Base-by-base conservation (phyloP, 2,329 filamentous ascomycete genomes). In the Periconia sp. region DNA sequence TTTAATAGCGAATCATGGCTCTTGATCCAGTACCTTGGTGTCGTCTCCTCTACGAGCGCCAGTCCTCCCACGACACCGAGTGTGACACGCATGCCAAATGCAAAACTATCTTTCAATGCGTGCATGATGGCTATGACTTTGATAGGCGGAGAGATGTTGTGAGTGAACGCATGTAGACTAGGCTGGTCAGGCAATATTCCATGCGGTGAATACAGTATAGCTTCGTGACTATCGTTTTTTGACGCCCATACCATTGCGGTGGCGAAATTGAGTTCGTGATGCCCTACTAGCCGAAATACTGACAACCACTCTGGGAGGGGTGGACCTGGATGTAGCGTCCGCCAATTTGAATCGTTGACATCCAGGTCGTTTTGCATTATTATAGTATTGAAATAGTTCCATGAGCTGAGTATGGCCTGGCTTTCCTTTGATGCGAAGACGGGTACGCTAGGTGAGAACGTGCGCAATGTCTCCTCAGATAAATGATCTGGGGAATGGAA, bases 231-330 rank as follows among this genome's bases (percentile, higher is more conserved):
- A 33, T 43, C n/a, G 3, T 46, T 47, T 6, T 31, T n/a, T 1
- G 20, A 50, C 37, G 45, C 6, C 33, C 33, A 50, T 20, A 55
- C 35, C 17, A 56, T 31, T 1, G 41, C 49, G 15, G 40, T 59
- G 23, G 44, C 18, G 41, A 59, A 56, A 46, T 52, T 54, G 20
- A 59, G 54, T 11, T 49, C 45, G 40, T 51, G 48, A 37, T 56
- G 54, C 1, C 47, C 49, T 13, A 30, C 37, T 5, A 56, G 42
- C 20, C 56, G 54, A 42, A 56, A 56, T 1, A 54, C 1, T 7
- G 49, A 52, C 2, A 59, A 18, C n/a, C 51, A 56, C 5, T 23
- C 5, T 1, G 56, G 56, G 5, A 59, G 54, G 6, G 20, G 14
- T 11, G 43, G 3, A 3, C 40, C 49, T 13, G 49, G 50, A 35